Evolutionary conservation across 345 rosid species (phyloP).

Genomic region (Populus nigra): DNA sequence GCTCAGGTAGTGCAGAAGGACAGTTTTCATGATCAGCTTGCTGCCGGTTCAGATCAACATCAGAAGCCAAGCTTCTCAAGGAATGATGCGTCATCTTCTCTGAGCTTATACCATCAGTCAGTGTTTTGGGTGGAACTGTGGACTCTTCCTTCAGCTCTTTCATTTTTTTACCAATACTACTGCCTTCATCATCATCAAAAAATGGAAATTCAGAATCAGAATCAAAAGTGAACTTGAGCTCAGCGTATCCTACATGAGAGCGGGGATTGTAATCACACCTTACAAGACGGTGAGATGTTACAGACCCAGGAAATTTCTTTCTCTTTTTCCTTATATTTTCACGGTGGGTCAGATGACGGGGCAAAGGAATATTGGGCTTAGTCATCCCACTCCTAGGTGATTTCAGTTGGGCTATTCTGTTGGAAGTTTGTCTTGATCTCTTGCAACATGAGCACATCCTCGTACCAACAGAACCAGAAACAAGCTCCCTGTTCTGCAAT

Average conservation of each 20-base stretch:
- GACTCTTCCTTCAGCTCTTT: conserved; percentile 28
- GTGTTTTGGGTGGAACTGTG: conserved; percentile 16
- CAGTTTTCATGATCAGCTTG: conserved; percentile 21
- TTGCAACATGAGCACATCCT: conserved; percentile 24
- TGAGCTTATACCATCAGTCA: conserved; percentile 10
- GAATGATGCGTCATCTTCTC: background rate
- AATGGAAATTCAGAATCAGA: conserved; percentile 17
- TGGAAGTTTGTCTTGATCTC: conserved; percentile 22
- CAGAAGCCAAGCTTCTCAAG: conserved; percentile 17
- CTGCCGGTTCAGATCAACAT: conserved; percentile 9
- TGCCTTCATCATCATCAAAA: conserved; percentile 36
- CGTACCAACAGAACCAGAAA: conserved; percentile 13
- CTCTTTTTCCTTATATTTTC: conserved; percentile 43
- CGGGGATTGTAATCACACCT: conserved; percentile 22
- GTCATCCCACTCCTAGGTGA: conserved; percentile 12
- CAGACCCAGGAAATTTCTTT: conserved; percentile 26
- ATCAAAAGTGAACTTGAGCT: conserved; percentile 18
- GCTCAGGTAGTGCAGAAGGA: conserved; percentile 24
- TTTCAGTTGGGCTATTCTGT: conserved; percentile 33
- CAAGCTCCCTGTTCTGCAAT: background rate
- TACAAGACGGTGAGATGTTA: conserved; percentile 20
- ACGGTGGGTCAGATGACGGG: conserved; percentile 20
- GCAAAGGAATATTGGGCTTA: conserved; percentile 22
- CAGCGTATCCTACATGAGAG: conserved; percentile 21
- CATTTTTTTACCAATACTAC: conserved; percentile 10